Evolutionary conservation across 768 basidiomycete species (phyloP), one percentile per base, ranked within the genome.

Genomic region (Macrocybe gigantea): DNA sequence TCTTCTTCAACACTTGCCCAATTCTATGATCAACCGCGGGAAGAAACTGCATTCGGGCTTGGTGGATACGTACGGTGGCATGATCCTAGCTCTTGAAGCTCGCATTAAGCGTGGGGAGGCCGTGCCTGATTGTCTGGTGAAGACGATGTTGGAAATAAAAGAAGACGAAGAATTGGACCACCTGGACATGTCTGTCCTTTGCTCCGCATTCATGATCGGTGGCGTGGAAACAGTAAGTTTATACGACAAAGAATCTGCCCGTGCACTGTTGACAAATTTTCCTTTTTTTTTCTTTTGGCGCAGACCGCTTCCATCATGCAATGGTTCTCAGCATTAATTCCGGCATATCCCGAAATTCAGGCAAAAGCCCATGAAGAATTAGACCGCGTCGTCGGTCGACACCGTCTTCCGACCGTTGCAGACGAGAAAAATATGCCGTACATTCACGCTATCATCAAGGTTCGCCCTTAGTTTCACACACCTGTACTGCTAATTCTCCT

Each of bases 101-200:
- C 64, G 61, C 15, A 56, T 76, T 45, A 55, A 69, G 15, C 42
- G 50, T 8, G 71, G 69, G 10, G 71, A 69, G 13, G 33, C 56
- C 6, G 64, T 75, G 7, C 70, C 73, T 11, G 68, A 74, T 42
- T 76, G 73, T 49, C 52, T 76, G 5, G 72, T 61, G 0, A 75
- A 71, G 47, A 67, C 62, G 12, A 50, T 74, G 46, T 49, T 76
- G 1, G 36, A 61, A n/a, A 47, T 53, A 30, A 59, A 56, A 47
- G 58, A 66, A 13, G 60, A 68, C 42, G 70, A 73, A 38, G 46
- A 57, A 6, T 55, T 75, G 22, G 68, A 69, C 47, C 52, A 61
- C 41, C 39, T 68, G 2, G 74, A 76, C 54, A 67, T 71, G 60
- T 41, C 59, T 6, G 71, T 73, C 32, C 56, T 76, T 11, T 64